Conservation (phyloP, 2,329 filamentous ascomycete species). For the Sphaerulina vaccinii region DNA sequence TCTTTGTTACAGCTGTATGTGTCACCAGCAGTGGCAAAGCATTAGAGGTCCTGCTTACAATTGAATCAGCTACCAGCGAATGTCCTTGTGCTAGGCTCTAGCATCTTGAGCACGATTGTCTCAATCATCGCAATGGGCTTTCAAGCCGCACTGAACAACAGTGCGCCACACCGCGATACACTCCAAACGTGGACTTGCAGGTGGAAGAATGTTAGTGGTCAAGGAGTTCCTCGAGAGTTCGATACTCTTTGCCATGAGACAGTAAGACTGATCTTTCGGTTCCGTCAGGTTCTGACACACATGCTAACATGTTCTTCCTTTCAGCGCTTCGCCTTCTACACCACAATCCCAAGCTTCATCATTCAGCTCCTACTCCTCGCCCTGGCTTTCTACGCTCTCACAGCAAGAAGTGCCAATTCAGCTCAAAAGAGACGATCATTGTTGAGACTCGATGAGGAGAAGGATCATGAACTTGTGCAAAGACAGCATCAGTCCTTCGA, state of each 20-base stretch:
- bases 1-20: conserved; percentile 36
- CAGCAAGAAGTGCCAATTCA: neutral
- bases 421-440: conserved; percentile 1
- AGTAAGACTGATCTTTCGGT: conserved; percentile 33
- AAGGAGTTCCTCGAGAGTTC: conserved; percentile 39
- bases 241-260: conserved; percentile 43
- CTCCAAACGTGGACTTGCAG: conserved; percentile 42
- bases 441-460: conserved; percentile 24
- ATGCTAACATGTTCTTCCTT: neutral
- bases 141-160: conserved; percentile 33
- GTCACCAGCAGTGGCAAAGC: too few species aligned
- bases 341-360: conserved; percentile 44
- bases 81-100: conserved; percentile 38
- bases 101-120: conserved; percentile 40
- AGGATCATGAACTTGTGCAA: conserved; percentile 25
- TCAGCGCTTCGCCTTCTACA: conserved; percentile 47
- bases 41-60: neutral
- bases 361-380: conserved; percentile 37
- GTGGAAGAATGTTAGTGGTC: conserved; percentile 30
- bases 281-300: too few species aligned
- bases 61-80: conserved; percentile 41
- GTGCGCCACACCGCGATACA: conserved; percentile 32
- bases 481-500: conserved; percentile 20
- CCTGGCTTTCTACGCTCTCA: conserved; percentile 22
- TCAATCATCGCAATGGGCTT: conserved; percentile 44